phyloP scores from a whole-genome alignment of 768 basidiomycete genomes.

The Mycena vitilis region DNA sequence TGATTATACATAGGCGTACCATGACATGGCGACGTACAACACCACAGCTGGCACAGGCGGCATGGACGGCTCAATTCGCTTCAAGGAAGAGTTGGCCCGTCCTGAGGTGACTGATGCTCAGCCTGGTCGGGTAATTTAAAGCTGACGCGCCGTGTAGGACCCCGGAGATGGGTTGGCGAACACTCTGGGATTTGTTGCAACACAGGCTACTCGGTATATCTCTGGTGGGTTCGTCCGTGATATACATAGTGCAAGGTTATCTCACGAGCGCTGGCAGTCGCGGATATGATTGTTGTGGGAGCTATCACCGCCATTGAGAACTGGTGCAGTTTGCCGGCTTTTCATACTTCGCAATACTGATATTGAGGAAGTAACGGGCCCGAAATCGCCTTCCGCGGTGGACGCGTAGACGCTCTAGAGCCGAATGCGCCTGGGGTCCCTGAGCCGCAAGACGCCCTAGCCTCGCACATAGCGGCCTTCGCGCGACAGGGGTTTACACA shows the following conservation, averaged over 20 bases:
- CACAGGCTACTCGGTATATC: background rate
- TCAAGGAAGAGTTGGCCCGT: slow-evolving; percentile 26
- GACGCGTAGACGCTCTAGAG: slow-evolving; percentile 23
- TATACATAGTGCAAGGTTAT: background rate
- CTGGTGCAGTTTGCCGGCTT: background rate
- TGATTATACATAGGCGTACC: slow-evolving; percentile 34
- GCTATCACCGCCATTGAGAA: slow-evolving; percentile 19
- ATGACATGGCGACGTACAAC: no score
- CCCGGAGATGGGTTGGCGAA: slow-evolving; percentile 8
- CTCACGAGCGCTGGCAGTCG: slow-evolving; percentile 4
- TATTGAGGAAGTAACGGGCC: slow-evolving; percentile 11
- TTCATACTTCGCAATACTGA: background rate
- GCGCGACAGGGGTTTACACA: no score
- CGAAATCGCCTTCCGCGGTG: slow-evolving; percentile 27
- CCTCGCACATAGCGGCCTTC: background rate
- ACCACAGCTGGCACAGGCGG: no score
- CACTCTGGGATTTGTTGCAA: background rate
- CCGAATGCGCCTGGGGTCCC: slow-evolving; percentile 15
- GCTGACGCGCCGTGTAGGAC: background rate
- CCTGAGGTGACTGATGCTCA: slow-evolving; percentile 1
- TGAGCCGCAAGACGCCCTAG: slow-evolving; percentile 18
- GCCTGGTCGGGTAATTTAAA: background rate
- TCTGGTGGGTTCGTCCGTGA: background rate
- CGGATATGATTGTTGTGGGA: slow-evolving; percentile 8
- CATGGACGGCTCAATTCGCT: slow-evolving; percentile 39